These are phyloP conservation scores for Bonnemaisonia californica DNA, from an alignment of 31 red algal species.

Conservation along the genomic window DNA sequence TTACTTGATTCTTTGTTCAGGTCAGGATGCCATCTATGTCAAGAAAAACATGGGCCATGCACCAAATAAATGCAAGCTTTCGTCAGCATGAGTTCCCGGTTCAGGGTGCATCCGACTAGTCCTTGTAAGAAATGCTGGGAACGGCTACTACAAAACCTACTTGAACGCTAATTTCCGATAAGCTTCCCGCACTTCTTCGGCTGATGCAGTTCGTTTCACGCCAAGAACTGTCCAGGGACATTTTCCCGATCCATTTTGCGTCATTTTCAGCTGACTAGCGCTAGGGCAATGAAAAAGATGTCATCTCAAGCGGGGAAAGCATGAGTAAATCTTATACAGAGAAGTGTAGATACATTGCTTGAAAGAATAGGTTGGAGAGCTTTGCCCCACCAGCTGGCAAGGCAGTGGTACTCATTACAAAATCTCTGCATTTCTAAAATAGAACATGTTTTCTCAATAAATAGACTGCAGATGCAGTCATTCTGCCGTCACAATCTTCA, in stretches of 20 bases:
- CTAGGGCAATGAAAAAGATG: no score
- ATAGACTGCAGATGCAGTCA: no score
- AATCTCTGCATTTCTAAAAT: no score
- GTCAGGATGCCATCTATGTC: constrained; percentile 52
- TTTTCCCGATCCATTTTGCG: background rate
- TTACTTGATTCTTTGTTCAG: constrained; percentile 41
- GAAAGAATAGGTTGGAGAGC: no score
- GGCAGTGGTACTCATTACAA: no score
- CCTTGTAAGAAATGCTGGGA: background rate
- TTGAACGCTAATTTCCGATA: constrained; percentile 71
- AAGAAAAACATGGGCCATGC: background rate
- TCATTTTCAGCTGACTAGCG: no score
- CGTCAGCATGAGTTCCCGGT: background rate
- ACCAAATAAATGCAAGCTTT: background rate
- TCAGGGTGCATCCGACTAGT: background rate
- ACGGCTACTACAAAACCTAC: constrained; percentile 40
- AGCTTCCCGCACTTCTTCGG: constrained; percentile 45
- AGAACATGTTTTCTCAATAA: no score
- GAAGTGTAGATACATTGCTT: no score
- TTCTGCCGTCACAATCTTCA: no score
- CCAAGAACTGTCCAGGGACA: constrained; percentile 61
- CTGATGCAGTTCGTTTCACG: constrained; percentile 39
- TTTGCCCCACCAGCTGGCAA: no score
- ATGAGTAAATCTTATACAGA: no score
- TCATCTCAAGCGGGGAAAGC: no score